Conservation (phyloP, 2,329 filamentous ascomycete species). For the Trichothecium roseum region DNA sequence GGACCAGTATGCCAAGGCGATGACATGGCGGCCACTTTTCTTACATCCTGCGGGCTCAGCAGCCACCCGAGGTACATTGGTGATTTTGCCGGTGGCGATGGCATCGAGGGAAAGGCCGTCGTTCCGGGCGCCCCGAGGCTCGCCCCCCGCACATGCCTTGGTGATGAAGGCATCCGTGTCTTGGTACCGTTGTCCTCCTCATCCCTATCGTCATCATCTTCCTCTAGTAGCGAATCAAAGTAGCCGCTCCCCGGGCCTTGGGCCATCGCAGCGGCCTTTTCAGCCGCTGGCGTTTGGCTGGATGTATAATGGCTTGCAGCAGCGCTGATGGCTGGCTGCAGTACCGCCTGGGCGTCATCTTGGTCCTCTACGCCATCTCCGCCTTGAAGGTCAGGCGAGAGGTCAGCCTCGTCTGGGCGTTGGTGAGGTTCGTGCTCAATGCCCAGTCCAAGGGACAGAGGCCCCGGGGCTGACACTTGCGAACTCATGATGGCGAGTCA, state of each 20-base stretch:
- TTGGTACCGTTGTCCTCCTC: conserved; percentile 1
- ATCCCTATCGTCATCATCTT: conserved; percentile 9
- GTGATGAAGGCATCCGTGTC: not conserved
- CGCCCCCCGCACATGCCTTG: not conserved
- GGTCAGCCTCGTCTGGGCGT: conserved; percentile 1
- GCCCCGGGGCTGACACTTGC: no score
- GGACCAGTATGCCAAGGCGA: conserved; percentile 19
- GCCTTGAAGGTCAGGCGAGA: not conserved
- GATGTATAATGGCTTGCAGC: conserved; percentile 45
- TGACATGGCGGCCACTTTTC: conserved; percentile 8
- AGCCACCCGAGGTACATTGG: conserved; percentile 3
- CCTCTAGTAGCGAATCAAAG: conserved; percentile 13
- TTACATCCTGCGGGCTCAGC: not conserved
- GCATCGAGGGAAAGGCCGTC: not conserved
- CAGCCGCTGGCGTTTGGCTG: conserved; percentile 42
- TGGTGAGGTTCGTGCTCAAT: no score
- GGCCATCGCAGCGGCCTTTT: conserved; percentile 47
- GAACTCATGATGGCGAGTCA: no score
- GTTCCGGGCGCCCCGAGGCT: not conserved
- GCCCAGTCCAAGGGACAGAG: no score
- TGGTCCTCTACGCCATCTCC: conserved; percentile 25
- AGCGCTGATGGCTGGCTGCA: conserved; percentile 48
- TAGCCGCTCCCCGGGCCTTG: conserved; percentile 18
- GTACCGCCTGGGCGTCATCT: conserved; percentile 48
- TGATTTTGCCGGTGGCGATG: conserved; percentile 8